Evolutionary conservation across 352 stramenopile genomes (phyloP), one percentile per base, ranked within the genome.

Genomic region (Globisporangium recalcitrans): DNA sequence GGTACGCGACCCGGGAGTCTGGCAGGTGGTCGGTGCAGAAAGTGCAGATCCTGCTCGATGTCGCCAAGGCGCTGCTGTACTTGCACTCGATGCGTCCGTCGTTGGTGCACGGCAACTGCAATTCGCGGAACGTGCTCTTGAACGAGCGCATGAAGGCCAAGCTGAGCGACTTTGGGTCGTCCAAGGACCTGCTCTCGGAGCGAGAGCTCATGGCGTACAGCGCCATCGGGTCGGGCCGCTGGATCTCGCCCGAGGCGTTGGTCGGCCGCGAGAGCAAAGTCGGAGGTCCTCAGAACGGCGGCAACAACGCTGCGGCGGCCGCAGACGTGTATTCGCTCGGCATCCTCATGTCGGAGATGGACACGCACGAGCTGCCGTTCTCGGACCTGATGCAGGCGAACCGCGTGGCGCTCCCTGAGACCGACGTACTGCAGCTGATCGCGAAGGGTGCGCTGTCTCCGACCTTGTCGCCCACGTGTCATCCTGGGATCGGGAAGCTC

Each of bases 301-400:
- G 36, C 11, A 19, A 49, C 22, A 31, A 63, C 42, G 58, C 70
- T 14, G 74, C 69, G 22, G 74, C 83, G 16, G 78, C 78, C 3
- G 77, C 70, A 24, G 78, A 90, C 36, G 81, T 90, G 42, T 90
- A 90, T 58, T 82, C 80, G 52, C 70, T 90, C 59, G 80, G 80
- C 24, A 84, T 90, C 48, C 53, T 90, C 48, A 83, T 90, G 36
- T 75, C 81, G 19, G 80, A 90, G 59, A 74, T 89, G 68, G 80
- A 90, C 38, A 85, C 80, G 22, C 80, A 90, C 56, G 74, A 85
- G 60, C 68, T 90, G 42, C 80, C 80, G 11, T 90, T 90, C 52
- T 80, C 78, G 9, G 76, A 90, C 55, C 64, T 87, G n/a, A 86
- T 86, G 77, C 69, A 80, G 57, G 74, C 77, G 4, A 83, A 87